These are phyloP conservation scores for Friedmanniomyces simplex DNA, from an alignment of 495 filamentous ascomycete genomes.

Conservation along the genomic window DNA sequence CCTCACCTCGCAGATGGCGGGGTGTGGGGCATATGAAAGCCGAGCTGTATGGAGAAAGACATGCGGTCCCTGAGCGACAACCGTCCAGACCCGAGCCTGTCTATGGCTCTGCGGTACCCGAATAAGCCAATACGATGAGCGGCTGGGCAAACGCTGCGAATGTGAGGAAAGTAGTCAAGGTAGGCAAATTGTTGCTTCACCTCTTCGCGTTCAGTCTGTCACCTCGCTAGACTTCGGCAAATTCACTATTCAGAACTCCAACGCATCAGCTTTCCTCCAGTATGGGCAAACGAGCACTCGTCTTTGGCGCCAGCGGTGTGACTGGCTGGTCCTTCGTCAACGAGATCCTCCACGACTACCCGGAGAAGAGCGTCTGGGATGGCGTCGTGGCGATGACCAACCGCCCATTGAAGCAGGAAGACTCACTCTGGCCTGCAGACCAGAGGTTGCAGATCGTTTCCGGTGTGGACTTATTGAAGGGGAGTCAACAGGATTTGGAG, in stretches of 20 bases:
- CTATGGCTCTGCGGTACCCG: neutral
- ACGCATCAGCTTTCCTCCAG: neutral
- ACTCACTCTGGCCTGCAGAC: conserved; percentile 31
- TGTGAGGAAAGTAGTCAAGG: neutral
- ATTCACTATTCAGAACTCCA: neutral
- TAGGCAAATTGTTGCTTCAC: neutral
- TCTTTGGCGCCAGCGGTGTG: conserved; percentile 29
- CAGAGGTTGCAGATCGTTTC: conserved; percentile 28
- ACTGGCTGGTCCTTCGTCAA: conserved; percentile 30
- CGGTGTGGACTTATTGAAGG: conserved; percentile 30
- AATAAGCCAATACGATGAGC: neutral
- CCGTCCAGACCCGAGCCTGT: neutral
- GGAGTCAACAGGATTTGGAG: conserved; percentile 28
- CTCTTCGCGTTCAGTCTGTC: neutral
- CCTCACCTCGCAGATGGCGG: neutral
- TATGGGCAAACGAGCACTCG: conserved; percentile 22
- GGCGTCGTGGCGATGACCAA: conserved; percentile 31
- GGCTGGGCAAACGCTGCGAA: neutral
- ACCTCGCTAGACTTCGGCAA: neutral
- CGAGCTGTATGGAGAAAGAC: conserved; percentile 3
- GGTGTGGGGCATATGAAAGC: neutral
- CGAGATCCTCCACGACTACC: conserved; percentile 31
- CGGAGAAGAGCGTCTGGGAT: conserved; percentile 24
- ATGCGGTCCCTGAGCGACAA: neutral
- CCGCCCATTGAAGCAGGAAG: conserved; percentile 26